Evolutionary conservation across 176 grass and related monocot genomes (phyloP), one percentile per base, ranked within the genome.

Genomic region (Calamus simplicifolius): DNA sequence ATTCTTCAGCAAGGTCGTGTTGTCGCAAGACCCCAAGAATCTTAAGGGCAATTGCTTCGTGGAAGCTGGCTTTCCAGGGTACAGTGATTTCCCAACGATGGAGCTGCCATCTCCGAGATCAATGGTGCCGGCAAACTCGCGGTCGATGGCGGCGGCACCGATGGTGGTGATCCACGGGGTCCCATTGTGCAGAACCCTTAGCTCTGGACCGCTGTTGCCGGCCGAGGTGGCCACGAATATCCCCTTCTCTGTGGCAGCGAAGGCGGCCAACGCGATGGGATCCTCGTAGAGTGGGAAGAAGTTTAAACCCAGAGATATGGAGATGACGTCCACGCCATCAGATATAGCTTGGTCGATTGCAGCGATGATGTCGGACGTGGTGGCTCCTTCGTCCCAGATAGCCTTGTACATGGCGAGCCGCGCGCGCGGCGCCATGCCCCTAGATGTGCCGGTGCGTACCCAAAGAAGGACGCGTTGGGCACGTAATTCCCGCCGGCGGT

Each of bases 351-450:
- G 54, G 57, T 95, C 89, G 28, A 83, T 82, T 19, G 74, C 81
- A 0, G 81, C 85, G 3, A 89, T 60, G 54, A 95, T 71, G 61
- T 95, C 79, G 14, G 77, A 82, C 21, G 74, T 63, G 60, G 79
- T 74, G 16, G 51, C 49, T 2, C 50, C 70, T 29, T 71, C 78
- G 4, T 49, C 17, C 78, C 85, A 85, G 28, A 71, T 6, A 3
- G 81, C 81, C 78, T 89, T 89, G 71, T 95, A 95, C 78, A 85
- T 80, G 49, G 89, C 85, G 16, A 89, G n/a, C 29, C 77, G 69
- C 18, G 85, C 81, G 17, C 78, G 75, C 1, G 89, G 72, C 0
- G 89, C 89, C 0, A 66, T 75, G 4, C 89, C 81, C 16, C 74
- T 61, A n/a, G 85, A 69, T 0, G 75, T 86, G 15, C 81, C 89